Percentiles rank a stretch among this genome's conserved stretches.
These are phyloP conservation scores for Vinca minor DNA, from an alignment of 257 asterid genomes.

Conservation along the genomic window DNA sequence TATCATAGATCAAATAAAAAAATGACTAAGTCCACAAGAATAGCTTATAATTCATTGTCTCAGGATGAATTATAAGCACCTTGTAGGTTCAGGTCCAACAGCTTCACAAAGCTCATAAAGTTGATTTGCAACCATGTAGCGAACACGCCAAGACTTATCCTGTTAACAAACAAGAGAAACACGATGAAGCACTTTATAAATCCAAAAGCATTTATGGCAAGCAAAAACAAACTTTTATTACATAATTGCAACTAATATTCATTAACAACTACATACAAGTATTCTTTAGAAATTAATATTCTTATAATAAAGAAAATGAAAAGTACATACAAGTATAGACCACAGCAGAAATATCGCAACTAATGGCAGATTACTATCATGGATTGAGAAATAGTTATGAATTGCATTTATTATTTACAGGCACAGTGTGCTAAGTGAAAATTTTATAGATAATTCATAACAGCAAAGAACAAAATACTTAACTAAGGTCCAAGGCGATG, in stretches of 20 bases:
- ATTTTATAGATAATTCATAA: no score
- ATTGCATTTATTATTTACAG: background rate
- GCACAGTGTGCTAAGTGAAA: no score
- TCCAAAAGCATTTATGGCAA: background rate
- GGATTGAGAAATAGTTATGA: no score
- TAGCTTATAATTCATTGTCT: background rate
- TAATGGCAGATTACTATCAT: background rate
- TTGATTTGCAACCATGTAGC: slow-evolving; percentile 98
- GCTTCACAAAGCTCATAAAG: slow-evolving; percentile 96
- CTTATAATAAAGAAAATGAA: background rate
- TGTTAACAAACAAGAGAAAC: slow-evolving; percentile 21
- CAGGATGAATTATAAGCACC: slow-evolving; percentile 50
- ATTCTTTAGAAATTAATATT: no score
- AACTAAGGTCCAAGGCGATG: background rate
- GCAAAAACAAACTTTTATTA: background rate
- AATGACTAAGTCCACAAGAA: background rate
- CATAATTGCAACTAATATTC: background rate
- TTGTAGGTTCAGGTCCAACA: slow-evolving; percentile 91
- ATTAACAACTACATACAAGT: background rate
- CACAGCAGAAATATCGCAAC: background rate
- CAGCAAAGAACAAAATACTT: background rate
- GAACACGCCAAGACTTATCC: slow-evolving; percentile 99
- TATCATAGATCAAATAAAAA: background rate
- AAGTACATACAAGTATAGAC: background rate
- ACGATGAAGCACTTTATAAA: background rate